phyloP scores from a whole-genome alignment of 768 basidiomycete species.

The Vishniacozyma victoriae region DNA sequence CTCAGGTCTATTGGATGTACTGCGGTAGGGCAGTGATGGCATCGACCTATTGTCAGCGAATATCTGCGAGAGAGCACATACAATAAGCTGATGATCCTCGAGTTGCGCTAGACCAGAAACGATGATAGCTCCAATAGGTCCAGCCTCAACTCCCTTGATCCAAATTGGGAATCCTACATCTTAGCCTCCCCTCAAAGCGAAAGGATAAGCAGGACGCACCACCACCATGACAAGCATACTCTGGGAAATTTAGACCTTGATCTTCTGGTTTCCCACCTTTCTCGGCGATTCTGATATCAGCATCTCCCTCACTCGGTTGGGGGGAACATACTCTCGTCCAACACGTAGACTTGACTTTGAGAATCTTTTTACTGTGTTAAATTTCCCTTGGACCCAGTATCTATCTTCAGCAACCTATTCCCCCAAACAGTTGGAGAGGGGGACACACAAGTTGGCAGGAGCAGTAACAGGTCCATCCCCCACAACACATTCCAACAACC shows the following conservation, averaged over 20 bases:
- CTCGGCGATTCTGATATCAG: slow-evolving; percentile 11
- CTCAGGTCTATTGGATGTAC: background rate
- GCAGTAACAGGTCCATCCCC: slow-evolving; percentile 17
- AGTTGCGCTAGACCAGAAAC: slow-evolving; percentile 38
- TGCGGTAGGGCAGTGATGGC: too few species aligned
- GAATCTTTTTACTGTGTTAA: slow-evolving; percentile 18
- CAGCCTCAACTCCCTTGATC: slow-evolving; percentile 16
- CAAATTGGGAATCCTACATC: slow-evolving; percentile 16
- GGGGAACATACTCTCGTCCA: slow-evolving; percentile 23
- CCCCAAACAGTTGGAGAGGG: background rate
- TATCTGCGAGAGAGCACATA: too few species aligned
- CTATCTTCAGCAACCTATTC: slow-evolving; percentile 3
- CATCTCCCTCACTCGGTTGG: background rate
- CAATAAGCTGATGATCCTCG: slow-evolving; percentile 37
- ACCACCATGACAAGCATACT: slow-evolving; percentile 34
- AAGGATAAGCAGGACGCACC: slow-evolving; percentile 10
- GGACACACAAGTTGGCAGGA: slow-evolving; percentile 13
- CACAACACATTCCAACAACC: slow-evolving; percentile 11
- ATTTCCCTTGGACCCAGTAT: slow-evolving; percentile 29
- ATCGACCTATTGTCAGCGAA: too few species aligned
- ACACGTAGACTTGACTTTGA: slow-evolving; percentile 22
- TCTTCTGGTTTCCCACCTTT: slow-evolving; percentile 17
- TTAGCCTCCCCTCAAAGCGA: background rate
- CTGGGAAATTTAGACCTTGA: slow-evolving; percentile 26
- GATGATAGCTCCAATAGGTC: slow-evolving; percentile 33